Evolutionary conservation across 2,329 filamentous ascomycete genomes (phyloP).

Genomic region (Rutstroemia sp.): DNA sequence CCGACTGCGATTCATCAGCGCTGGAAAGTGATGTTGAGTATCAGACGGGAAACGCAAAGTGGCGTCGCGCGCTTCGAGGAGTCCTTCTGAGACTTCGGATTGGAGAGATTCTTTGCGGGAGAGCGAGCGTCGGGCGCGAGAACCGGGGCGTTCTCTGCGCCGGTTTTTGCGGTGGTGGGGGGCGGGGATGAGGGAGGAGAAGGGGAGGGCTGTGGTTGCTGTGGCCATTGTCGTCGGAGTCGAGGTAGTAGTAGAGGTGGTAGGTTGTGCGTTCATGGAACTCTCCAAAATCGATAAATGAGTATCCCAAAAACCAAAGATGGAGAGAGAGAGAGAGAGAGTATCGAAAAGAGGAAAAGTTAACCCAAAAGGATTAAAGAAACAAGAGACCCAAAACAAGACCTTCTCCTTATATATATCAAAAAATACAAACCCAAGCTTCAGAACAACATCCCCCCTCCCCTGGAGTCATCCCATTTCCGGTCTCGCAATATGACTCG

Average conservation of each 20-base stretch:
- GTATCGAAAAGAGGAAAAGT: no score
- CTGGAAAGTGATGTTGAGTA: background rate
- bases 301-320: no score
- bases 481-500: no score
- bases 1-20: conserved; percentile 8
- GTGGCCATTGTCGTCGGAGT: background rate
- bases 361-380: no score
- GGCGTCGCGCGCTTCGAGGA: conserved; percentile 22
- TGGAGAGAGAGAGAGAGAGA: no score
- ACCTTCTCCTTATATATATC: no score
- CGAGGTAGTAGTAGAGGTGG: background rate
- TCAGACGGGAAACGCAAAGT: conserved; percentile 22
- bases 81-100: conserved; percentile 21
- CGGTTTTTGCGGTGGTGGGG: conserved; percentile 25
- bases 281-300: no score
- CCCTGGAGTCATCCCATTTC: no score
- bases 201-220: background rate
- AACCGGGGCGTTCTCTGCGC: conserved; percentile 27
- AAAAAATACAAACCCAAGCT: no score
- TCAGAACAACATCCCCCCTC: no score
- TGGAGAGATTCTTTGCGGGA: conserved; percentile 21
- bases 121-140: conserved; percentile 24
- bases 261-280: background rate
- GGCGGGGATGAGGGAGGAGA: background rate
- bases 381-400: no score